Percentiles rank a stretch among this genome's conserved stretches.
phyloP scores from a whole-genome alignment of 176 grass and related monocot genomes.

The Rhynchospora breviuscula region DNA sequence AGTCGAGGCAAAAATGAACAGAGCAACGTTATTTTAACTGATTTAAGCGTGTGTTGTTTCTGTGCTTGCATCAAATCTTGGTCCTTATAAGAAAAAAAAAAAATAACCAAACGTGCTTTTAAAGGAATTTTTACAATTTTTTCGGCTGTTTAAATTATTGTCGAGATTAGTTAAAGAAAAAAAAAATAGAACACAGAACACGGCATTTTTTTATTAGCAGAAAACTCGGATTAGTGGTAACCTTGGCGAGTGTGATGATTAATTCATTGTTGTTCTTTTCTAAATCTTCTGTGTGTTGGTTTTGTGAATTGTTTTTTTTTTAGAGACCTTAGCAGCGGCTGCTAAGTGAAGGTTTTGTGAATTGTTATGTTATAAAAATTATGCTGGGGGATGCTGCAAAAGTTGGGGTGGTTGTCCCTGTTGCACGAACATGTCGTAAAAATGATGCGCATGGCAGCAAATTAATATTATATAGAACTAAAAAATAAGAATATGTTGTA shows the following conservation, averaged over 20 bases:
- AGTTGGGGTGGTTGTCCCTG: neutral
- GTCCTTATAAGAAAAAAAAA: neutral
- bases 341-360: slow-evolving; percentile 15
- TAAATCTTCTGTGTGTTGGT: neutral
- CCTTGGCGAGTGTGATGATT: slow-evolving; percentile 8
- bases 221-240: slow-evolving; percentile 8
- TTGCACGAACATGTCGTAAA: neutral
- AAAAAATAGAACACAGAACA: neutral
- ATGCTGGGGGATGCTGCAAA: neutral
- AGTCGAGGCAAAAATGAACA: neutral
- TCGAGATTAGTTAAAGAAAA: neutral
- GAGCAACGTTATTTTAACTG: neutral
- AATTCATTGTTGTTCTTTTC: neutral
- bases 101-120: neutral
- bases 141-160: neutral
- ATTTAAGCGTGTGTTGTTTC: neutral
- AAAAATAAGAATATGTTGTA: neutral
- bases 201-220: neutral
- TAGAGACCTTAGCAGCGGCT: no score
- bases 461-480: neutral
- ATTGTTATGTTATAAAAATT: neutral
- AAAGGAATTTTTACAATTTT: no score
- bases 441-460: neutral
- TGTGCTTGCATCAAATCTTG: neutral
- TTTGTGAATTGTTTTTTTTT: neutral